These are phyloP conservation scores for Colletotrichum lindemuthianum DNA, from an alignment of 2,329 filamentous ascomycete species.

Conservation along the genomic window DNA sequence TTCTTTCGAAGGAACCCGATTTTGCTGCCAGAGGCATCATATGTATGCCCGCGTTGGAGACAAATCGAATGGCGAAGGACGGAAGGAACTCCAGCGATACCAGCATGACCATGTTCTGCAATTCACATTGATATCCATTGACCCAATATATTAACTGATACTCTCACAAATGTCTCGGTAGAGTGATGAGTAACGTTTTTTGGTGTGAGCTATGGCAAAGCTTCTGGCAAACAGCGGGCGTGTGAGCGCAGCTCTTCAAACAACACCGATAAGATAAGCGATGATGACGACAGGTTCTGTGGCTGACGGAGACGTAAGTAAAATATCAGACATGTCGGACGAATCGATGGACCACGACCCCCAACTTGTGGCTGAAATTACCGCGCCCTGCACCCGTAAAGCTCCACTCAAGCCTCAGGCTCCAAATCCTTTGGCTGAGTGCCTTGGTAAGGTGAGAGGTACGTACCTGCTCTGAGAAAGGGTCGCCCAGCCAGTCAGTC, in stretches of 20 bases:
- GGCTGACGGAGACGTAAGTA: slow-evolving; percentile 7
- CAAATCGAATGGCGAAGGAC: not conserved
- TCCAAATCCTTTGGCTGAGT: slow-evolving; percentile 26
- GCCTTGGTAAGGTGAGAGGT: not conserved
- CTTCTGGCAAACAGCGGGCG: no score
- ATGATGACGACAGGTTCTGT: slow-evolving; percentile 17
- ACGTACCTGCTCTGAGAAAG: not conserved
- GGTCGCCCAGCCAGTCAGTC: slow-evolving; percentile 22
- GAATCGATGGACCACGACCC: no score
- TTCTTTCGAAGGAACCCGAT: no score
- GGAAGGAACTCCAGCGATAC: slow-evolving; percentile 22
- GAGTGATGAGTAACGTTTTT: no score
- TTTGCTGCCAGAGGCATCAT: no score
- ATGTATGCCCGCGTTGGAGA: no score
- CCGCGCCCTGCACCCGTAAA: not conserved
- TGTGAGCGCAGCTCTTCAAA: no score
- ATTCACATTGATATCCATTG: slow-evolving; percentile 30
- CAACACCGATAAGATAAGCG: not conserved
- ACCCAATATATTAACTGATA: not conserved
- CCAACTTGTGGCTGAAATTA: not conserved
- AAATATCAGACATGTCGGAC: not conserved
- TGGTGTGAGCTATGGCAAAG: no score
- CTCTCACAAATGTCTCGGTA: no score
- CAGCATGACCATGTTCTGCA: slow-evolving; percentile 21
- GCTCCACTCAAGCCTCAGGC: slow-evolving; percentile 30